Percentiles rank a stretch among this genome's conserved stretches.
phyloP scores from a whole-genome alignment of 371 early-diverging fungal species.

The Mortierella sp. region DNA sequence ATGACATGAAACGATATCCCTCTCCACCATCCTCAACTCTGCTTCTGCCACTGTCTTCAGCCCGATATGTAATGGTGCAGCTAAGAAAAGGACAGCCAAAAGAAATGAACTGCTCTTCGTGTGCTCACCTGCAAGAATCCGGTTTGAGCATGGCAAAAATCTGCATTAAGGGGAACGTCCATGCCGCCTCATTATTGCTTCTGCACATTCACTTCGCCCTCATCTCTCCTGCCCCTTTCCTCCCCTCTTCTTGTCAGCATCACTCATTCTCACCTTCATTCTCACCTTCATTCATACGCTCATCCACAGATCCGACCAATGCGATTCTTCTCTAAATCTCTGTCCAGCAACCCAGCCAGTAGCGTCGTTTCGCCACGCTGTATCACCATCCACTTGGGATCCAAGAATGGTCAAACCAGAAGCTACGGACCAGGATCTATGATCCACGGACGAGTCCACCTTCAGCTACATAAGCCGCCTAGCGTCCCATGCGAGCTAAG shows the following conservation, averaged over 20 bases:
- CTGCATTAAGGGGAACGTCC: too few relatives aligned
- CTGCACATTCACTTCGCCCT: background rate
- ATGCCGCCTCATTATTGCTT: too few relatives aligned
- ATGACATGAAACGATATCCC: too few relatives aligned
- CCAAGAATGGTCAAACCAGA: conserved; percentile 31
- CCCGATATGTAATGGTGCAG: too few relatives aligned
- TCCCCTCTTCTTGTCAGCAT: background rate
- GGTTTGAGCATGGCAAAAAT: background rate
- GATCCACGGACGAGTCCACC: conserved; percentile 45
- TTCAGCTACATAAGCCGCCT: conserved; percentile 40
- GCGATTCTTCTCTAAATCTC: too few relatives aligned
- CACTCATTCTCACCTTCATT: background rate
- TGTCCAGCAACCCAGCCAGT: too few relatives aligned
- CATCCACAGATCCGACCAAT: background rate
- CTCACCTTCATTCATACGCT: background rate
- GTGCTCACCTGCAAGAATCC: too few relatives aligned
- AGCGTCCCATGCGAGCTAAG: conserved; percentile 28
- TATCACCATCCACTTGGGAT: background rate
- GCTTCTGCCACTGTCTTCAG: too few relatives aligned
- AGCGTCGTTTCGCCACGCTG: background rate
- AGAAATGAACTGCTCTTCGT: too few relatives aligned
- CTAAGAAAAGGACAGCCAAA: too few relatives aligned
- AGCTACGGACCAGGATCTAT: conserved; percentile 49
- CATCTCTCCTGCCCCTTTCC: too few relatives aligned
- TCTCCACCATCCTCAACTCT: too few relatives aligned